Percentiles rank a stretch among this genome's conserved stretches.
Evolutionary conservation across 1,284 basidiomycete species (phyloP).

Genomic region (Schizophyllum amplum): DNA sequence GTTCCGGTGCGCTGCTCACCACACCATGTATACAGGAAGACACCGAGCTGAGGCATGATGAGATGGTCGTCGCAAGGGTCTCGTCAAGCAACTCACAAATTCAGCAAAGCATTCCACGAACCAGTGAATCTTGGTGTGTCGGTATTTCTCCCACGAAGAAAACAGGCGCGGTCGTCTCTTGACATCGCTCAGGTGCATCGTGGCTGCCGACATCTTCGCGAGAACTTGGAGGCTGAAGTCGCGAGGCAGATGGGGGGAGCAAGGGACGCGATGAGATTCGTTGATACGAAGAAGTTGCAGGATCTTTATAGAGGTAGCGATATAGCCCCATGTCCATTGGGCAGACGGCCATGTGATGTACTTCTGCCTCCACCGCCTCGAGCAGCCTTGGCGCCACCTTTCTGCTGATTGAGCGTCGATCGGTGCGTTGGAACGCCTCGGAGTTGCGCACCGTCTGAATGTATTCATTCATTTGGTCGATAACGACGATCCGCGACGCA

Average conservation of each 20-base stretch:
- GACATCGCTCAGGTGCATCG: slow-evolving; percentile 34
- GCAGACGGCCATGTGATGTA: not conserved
- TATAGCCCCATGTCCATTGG: not conserved
- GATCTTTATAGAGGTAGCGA: not conserved
- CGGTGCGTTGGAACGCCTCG: no score
- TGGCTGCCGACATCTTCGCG: not conserved
- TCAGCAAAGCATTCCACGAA: slow-evolving; percentile 53
- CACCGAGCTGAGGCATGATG: slow-evolving; percentile 19
- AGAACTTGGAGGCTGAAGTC: slow-evolving; percentile 4
- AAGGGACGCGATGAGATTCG: not conserved
- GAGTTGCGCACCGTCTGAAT: no score
- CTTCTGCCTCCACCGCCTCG: not conserved
- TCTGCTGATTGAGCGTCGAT: no score
- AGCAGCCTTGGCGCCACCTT: no score
- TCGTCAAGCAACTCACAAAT: slow-evolving; percentile 30
- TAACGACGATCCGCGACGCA: no score
- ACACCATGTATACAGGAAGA: slow-evolving; percentile 20
- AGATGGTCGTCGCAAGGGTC: not conserved
- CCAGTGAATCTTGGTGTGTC: slow-evolving; percentile 43
- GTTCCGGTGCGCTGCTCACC: slow-evolving; percentile 23
- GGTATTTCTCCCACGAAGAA: slow-evolving; percentile 42
- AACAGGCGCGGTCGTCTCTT: slow-evolving; percentile 31
- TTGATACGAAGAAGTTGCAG: not conserved
- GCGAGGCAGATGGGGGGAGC: slow-evolving; percentile 3
- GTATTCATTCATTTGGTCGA: no score